Percentiles rank a stretch among this genome's conserved stretches.
Evolutionary conservation across 2,329 filamentous ascomycete genomes (phyloP).

Genomic region (Cytospora chrysosperma): DNA sequence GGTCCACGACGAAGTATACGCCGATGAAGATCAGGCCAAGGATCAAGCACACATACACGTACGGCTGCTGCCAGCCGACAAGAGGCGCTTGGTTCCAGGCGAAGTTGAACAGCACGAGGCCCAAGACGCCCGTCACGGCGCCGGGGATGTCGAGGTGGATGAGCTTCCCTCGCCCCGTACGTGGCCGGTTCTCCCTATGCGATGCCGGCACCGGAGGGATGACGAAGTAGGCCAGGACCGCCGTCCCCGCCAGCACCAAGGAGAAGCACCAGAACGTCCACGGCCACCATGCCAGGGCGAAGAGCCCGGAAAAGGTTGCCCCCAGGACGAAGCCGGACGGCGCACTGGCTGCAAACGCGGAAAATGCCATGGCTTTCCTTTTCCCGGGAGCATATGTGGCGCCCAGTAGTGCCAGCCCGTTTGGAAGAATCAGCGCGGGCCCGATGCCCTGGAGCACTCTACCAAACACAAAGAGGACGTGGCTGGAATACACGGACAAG

Average conservation of each 20-base stretch:
- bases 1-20: slow-evolving; percentile 51
- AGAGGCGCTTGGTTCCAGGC: slow-evolving; percentile 58
- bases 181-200: slow-evolving; percentile 1
- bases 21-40: slow-evolving; percentile 50
- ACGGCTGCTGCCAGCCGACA: slow-evolving; percentile 50
- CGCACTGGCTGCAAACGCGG: slow-evolving; percentile 36
- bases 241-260: slow-evolving; percentile 26
- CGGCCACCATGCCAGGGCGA: slow-evolving; percentile 32
- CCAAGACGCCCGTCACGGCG: slow-evolving; percentile 42
- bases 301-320: slow-evolving; percentile 33
- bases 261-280: slow-evolving; percentile 33
- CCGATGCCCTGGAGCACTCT: slow-evolving; percentile 54
- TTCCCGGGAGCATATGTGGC: slow-evolving; percentile 43
- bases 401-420: slow-evolving; percentile 55
- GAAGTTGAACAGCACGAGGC: slow-evolving; percentile 55
- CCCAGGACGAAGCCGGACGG: slow-evolving; percentile 28
- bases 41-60: slow-evolving; percentile 51
- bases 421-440: slow-evolving; percentile 54
- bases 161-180: slow-evolving; percentile 12
- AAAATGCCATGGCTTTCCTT: slow-evolving; percentile 35
- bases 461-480: slow-evolving; percentile 43
- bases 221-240: slow-evolving; percentile 27
- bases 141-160: slow-evolving; percentile 30
- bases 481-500: slow-evolving; percentile 34
- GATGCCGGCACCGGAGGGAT: slow-evolving; percentile 26